A percentile compares a stretch with the other conserved stretches of the same genome.
These are phyloP conservation scores for Fonsecaea monophora DNA, from an alignment of 2,329 filamentous ascomycete species.

Conservation along the genomic window DNA sequence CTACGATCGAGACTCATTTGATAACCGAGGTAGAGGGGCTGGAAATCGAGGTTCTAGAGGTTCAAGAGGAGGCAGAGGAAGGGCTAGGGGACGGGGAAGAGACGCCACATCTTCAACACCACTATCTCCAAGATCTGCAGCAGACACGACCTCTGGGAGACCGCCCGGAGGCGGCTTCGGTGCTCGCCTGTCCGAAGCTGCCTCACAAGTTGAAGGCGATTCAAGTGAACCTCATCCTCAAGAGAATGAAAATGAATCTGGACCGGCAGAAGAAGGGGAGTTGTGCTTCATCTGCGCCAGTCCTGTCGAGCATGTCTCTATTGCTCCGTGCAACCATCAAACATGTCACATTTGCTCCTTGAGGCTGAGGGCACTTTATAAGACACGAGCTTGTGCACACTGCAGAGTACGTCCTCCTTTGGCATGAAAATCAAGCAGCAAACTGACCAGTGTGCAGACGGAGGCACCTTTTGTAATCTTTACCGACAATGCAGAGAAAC, in stretches of 20 bases:
- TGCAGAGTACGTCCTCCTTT: slow-evolving; percentile 71
- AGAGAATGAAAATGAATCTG: slow-evolving; percentile 18
- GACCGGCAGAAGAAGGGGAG: slow-evolving; percentile 68
- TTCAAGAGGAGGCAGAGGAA: slow-evolving; percentile 68
- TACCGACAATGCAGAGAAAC: slow-evolving; percentile 81
- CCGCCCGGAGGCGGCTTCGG: slow-evolving; percentile 55
- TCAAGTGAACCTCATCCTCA: slow-evolving; percentile 23
- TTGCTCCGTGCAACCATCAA: slow-evolving; percentile 93
- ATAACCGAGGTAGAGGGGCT: slow-evolving; percentile 21
- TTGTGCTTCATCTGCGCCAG: slow-evolving; percentile 99
- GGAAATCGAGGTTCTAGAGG: slow-evolving; percentile 29
- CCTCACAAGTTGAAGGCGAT: slow-evolving; percentile 47
- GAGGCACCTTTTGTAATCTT: slow-evolving; percentile 78
- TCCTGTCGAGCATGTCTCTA: slow-evolving; percentile 81
- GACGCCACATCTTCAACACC: slow-evolving; percentile 60
- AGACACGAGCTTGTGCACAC: slow-evolving; percentile 95
- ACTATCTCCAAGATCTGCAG: slow-evolving; percentile 42
- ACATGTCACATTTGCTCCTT: slow-evolving; percentile 97
- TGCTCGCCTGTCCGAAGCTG: slow-evolving; percentile 57
- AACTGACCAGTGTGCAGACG: slow-evolving; percentile 43
- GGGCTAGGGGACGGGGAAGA: slow-evolving; percentile 81
- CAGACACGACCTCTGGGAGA: slow-evolving; percentile 47
- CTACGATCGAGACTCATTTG: slow-evolving; percentile 17
- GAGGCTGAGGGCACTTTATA: slow-evolving; percentile 90
- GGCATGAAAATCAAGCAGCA: slow-evolving; percentile 6